These are phyloP conservation scores for Oryza glumipatula DNA, from an alignment of 176 grass and related monocot genomes.

Conservation along the genomic window DNA sequence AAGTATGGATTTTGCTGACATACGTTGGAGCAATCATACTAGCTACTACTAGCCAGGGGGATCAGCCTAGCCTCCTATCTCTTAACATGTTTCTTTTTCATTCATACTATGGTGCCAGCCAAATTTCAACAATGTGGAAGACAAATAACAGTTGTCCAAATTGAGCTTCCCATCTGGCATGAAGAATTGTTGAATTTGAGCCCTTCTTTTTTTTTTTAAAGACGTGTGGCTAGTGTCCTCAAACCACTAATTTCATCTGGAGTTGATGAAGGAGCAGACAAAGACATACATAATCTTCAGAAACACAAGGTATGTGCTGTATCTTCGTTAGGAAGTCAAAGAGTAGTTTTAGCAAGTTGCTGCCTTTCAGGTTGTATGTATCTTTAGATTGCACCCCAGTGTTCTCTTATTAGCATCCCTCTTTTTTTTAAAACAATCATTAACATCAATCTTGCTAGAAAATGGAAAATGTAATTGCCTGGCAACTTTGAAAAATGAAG, in stretches of 20 bases:
- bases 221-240: conserved; percentile 3
- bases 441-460: neutral
- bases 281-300: conserved; percentile 32
- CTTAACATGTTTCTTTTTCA: conserved; percentile 33
- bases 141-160: conserved; percentile 10
- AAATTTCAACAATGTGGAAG: conserved; percentile 23
- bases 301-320: neutral
- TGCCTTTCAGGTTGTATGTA: conserved; percentile 7
- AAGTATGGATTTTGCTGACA: conserved; percentile 55
- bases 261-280: conserved; percentile 1
- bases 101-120: conserved; percentile 23
- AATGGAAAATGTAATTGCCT: neutral
- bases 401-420: neutral
- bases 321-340: neutral
- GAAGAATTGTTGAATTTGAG: conserved; percentile 24
- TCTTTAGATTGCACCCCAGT: conserved; percentile 2
- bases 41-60: conserved; percentile 41
- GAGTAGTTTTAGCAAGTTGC: neutral
- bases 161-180: neutral
- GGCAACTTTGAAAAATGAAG: neutral
- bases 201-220: neutral
- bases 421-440: neutral
- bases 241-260: neutral
- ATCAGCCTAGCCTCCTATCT: conserved; percentile 23
- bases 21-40: conserved; percentile 50